These are phyloP conservation scores for Saturnispora quitensis DNA, from an alignment of 805 yeast species.

Conservation along the genomic window DNA sequence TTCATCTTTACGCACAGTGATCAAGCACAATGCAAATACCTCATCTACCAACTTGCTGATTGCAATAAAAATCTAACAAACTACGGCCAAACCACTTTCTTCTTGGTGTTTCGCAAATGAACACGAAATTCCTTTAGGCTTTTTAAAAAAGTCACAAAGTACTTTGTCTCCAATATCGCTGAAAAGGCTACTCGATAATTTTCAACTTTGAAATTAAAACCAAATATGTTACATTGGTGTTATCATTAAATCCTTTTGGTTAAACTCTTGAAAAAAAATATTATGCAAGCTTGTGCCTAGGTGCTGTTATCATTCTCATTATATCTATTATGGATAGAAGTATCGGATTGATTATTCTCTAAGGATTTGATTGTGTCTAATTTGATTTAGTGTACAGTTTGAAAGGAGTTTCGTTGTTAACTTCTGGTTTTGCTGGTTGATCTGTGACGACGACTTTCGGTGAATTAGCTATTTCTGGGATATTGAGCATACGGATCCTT, in stretches of 20 bases:
- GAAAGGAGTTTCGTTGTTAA: neutral
- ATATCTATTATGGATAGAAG: neutral
- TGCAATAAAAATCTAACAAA: too few species aligned
- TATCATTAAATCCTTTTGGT: neutral
- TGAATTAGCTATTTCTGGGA: constrained; percentile 7
- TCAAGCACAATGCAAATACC: too few species aligned
- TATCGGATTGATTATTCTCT: neutral
- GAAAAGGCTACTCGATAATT: too few species aligned
- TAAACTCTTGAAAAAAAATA: neutral
- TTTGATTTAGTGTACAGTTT: neutral
- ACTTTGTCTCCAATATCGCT: too few species aligned
- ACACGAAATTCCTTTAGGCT: too few species aligned
- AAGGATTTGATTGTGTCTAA: neutral
- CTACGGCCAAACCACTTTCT: too few species aligned
- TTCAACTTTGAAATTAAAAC: neutral
- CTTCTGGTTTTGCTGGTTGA: neutral
- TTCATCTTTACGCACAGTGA: too few species aligned
- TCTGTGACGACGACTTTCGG: neutral
- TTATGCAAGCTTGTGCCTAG: neutral
- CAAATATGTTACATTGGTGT: neutral
- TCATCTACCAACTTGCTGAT: too few species aligned
- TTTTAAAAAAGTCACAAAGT: too few species aligned
- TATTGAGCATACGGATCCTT: neutral
- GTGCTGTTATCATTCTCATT: neutral
- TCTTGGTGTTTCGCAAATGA: too few species aligned